phyloP scores from a whole-genome alignment of 768 basidiomycete species.

The Auricularia sp. region DNA sequence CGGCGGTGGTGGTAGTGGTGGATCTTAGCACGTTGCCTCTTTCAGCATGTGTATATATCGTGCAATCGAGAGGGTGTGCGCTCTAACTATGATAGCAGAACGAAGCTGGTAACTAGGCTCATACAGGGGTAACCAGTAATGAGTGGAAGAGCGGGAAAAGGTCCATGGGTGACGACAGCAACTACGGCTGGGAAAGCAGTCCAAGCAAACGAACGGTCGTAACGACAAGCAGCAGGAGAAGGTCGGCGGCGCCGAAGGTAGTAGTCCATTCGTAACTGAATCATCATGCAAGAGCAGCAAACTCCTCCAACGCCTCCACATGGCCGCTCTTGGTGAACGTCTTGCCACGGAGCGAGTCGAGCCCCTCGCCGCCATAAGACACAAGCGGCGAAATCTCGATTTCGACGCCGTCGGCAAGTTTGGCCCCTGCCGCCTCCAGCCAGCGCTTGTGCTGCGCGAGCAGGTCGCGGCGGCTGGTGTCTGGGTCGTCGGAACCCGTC shows the following conservation, averaged over 20 bases:
- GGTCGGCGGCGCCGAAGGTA: background rate
- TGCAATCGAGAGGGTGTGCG: background rate
- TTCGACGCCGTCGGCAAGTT: conserved; percentile 60
- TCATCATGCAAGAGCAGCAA: background rate
- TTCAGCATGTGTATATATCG: background rate
- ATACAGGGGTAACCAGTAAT: background rate
- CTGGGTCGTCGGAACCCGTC: conserved; percentile 79
- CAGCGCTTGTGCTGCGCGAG: conserved; percentile 80
- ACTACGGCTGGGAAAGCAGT: background rate
- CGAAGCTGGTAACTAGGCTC: background rate
- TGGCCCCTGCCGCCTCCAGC: conserved; percentile 70
- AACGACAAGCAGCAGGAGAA: background rate
- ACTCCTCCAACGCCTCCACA: conserved; percentile 51
- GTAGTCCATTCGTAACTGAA: background rate
- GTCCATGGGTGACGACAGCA: background rate
- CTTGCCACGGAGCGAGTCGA: conserved; percentile 70
- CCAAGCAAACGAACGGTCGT: background rate
- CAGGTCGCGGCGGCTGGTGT: conserved; percentile 83
- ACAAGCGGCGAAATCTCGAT: conserved; percentile 86
- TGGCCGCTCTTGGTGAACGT: conserved; percentile 65
- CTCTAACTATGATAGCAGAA: background rate
- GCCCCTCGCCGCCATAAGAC: conserved; percentile 86
- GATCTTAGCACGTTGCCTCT: background rate
- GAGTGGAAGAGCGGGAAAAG: background rate
- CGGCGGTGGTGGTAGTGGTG: too few species aligned